These are phyloP conservation scores for Galerina marginata DNA, from an alignment of 768 basidiomycete species.

Conservation along the genomic window DNA sequence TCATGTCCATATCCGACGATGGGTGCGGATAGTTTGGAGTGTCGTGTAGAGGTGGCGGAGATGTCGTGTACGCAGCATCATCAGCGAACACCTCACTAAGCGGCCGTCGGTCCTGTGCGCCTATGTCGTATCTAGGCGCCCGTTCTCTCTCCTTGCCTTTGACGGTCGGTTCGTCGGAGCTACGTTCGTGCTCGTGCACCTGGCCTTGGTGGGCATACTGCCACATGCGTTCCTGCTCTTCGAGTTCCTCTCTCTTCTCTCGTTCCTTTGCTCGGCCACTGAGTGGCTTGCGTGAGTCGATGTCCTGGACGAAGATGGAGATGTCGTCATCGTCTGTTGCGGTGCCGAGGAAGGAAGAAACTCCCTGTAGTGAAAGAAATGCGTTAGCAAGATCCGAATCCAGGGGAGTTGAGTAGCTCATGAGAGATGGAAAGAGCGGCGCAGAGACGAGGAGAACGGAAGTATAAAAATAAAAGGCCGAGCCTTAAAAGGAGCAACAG, in stretches of 20 bases:
- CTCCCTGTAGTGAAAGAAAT: conserved; percentile 7
- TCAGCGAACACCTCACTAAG: neutral
- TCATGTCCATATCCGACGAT: too few species aligned
- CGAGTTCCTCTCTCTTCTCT: conserved; percentile 17
- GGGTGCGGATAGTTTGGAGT: too few species aligned
- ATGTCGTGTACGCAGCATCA: conserved; percentile 13
- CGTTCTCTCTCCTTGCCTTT: conserved; percentile 12
- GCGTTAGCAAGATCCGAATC: neutral
- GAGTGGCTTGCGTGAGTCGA: conserved; percentile 73
- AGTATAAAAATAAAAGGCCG: neutral
- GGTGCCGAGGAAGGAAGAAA: conserved; percentile 50
- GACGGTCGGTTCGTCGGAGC: conserved; percentile 13
- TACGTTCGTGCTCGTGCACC: conserved; percentile 15
- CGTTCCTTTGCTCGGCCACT: conserved; percentile 42
- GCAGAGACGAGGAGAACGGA: neutral
- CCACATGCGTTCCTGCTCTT: conserved; percentile 8
- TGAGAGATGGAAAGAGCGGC: neutral
- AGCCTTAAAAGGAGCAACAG: neutral
- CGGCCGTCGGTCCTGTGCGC: neutral
- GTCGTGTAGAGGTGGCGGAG: conserved; percentile 1
- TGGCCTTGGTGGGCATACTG: conserved; percentile 7
- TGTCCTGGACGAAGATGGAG: conserved; percentile 78
- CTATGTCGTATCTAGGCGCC: neutral
- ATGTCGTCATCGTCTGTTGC: conserved; percentile 78
- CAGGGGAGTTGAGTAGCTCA: too few species aligned